Evolutionary conservation across 2,329 filamentous ascomycete genomes (phyloP), one percentile per base, ranked within the genome.

Genomic region (Moelleriella libera): DNA sequence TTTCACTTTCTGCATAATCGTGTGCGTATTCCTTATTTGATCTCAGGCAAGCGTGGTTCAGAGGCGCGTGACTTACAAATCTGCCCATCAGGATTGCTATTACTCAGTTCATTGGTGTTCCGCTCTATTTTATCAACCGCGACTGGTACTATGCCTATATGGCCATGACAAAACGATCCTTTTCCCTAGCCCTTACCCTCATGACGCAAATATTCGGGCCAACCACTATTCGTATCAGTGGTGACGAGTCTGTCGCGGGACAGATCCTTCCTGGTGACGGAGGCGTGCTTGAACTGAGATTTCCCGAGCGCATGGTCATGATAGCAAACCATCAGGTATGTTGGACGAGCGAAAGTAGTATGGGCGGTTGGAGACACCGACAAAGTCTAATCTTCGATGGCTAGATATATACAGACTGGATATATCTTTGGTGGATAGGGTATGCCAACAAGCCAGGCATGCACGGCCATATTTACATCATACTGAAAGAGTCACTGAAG

Each of bases 351-450:
- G 37, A 31, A 32, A 32, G 6, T 10, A 39, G 30, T 46, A 47
- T 44, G 59, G 60, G 50, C 58, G 54, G 52, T 46, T 21, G 21
- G 21, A 21, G 21, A 21, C 21, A 21, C 21, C 21, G 21, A 21
- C 21, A 21, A 21, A 21, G 21, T 21, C 21, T 21, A 21, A 21
- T 21, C 3, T 21, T 21, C 21, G 21, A 21, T 21, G 21, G 21
- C 21, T 54, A 76, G 76, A 81, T 94, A 46, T 94, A 94, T 60
- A 90, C 87, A 7, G 87, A 94, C 65, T 94, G 87, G 88, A 66
- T 94, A 7, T 94, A 94, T 60, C 75, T 94, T 6, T 94, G 88
- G 88, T 94, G 88, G 88, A 82, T 88, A 30, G 85, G 82, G n/a
- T 94, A 94, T 58, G 87, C 85, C 30, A 82, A 82, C 58, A 63